Percentiles rank a stretch among this genome's conserved stretches.
These are phyloP conservation scores for Tricholomella constricta DNA, from an alignment of 768 basidiomycete species.

Conservation along the genomic window DNA sequence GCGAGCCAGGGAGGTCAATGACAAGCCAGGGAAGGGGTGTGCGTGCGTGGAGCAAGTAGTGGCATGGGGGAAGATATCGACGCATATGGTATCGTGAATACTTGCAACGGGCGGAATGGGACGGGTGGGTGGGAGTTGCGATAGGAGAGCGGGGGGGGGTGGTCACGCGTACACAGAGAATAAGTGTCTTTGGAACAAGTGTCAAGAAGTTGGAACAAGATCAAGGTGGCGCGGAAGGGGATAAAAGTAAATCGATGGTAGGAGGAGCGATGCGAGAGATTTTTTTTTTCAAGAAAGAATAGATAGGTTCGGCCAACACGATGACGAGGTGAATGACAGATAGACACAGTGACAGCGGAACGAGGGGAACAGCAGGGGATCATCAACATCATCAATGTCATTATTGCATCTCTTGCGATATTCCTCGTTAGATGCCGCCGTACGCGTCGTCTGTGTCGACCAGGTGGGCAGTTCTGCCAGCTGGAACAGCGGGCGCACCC, in stretches of 20 bases:
- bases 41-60: slow-evolving; percentile 10
- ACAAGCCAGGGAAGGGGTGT: not conserved
- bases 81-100: slow-evolving; percentile 19
- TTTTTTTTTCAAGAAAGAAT: not conserved
- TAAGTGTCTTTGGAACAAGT: no score
- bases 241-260: no score
- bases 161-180: not conserved
- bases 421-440: slow-evolving; percentile 34
- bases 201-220: not conserved
- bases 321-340: not conserved
- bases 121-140: not conserved
- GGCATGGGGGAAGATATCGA: slow-evolving; percentile 9
- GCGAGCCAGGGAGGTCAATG: not conserved
- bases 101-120: slow-evolving; percentile 10
- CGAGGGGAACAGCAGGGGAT: not conserved
- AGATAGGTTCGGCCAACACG: slow-evolving; percentile 1
- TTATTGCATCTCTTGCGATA: not conserved
- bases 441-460: slow-evolving; percentile 36
- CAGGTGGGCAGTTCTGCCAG: slow-evolving; percentile 20
- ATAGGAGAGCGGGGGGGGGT: not conserved
- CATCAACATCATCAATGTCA: slow-evolving; percentile 11
- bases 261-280: no score
- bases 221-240: not conserved
- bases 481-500: slow-evolving; percentile 22
- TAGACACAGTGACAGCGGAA: not conserved